Evolutionary conservation across 2,329 filamentous ascomycete species (phyloP).

Genomic region (Colletotrichum phormii): DNA sequence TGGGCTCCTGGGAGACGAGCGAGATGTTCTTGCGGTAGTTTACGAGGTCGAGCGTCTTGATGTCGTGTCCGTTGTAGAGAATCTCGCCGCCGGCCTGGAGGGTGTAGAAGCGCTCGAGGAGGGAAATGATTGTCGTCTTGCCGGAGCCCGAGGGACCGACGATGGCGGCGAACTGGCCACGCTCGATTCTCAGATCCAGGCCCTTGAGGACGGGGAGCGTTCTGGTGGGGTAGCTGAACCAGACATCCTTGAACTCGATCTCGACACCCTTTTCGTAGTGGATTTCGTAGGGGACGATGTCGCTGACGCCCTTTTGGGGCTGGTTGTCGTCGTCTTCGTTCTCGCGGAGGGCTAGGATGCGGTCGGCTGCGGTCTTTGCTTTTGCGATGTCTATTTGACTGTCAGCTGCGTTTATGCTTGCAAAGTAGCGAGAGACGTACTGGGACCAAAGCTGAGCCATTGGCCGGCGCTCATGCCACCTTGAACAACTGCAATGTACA

Average conservation of each 20-base stretch:
- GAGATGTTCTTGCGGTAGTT: slow-evolving; percentile 50
- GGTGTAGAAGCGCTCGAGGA: slow-evolving; percentile 44
- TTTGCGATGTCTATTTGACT: slow-evolving; percentile 30
- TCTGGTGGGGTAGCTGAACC: slow-evolving; percentile 34
- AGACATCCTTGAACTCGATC: slow-evolving; percentile 39
- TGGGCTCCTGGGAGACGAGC: slow-evolving; percentile 55
- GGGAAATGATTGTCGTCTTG: slow-evolving; percentile 45
- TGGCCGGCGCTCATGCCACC: slow-evolving; percentile 37
- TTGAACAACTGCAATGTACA: slow-evolving; percentile 38
- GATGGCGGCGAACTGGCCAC: slow-evolving; percentile 76
- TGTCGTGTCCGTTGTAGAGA: slow-evolving; percentile 43
- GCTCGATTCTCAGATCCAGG: slow-evolving; percentile 48
- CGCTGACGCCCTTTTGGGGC: not conserved
- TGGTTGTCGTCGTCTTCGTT: slow-evolving; percentile 56
- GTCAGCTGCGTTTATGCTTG: not conserved
- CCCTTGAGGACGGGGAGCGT: slow-evolving; percentile 32
- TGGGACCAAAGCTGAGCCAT: slow-evolving; percentile 37
- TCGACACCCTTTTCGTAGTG: slow-evolving; percentile 39
- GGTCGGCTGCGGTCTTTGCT: slow-evolving; percentile 36
- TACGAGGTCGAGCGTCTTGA: slow-evolving; percentile 41
- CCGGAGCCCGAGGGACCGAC: slow-evolving; percentile 69
- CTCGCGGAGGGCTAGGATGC: slow-evolving; percentile 33
- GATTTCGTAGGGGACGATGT: slow-evolving; percentile 26
- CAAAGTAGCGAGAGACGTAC: not conserved
- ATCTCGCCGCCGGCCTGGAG: slow-evolving; percentile 42